Evolutionary conservation across 2,329 filamentous ascomycete genomes (phyloP).

Genomic region (Fusarium chlamydosporum): DNA sequence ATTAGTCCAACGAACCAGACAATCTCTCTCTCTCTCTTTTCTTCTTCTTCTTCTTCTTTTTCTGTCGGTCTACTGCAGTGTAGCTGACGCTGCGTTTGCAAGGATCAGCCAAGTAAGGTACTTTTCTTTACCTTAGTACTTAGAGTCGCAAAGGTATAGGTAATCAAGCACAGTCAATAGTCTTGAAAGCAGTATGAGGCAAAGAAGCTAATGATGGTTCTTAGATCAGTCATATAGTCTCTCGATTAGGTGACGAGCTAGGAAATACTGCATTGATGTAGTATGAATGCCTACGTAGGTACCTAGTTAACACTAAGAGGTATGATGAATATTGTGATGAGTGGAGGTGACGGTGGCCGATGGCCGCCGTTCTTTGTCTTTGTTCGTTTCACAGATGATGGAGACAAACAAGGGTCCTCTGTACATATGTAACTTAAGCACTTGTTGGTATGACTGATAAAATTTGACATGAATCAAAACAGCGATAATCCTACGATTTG

Average conservation of each 20-base stretch:
- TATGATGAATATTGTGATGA: neutral
- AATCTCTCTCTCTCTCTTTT: conserved; percentile 10
- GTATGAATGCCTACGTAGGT: too few species aligned
- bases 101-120: conserved; percentile 12
- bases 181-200: conserved; percentile 1
- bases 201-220: conserved; percentile 1
- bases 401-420: conserved; percentile 27
- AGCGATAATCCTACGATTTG: neutral
- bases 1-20: conserved; percentile 23
- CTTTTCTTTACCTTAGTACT: too few species aligned
- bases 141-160: too few species aligned
- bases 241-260: neutral
- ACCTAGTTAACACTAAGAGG: neutral
- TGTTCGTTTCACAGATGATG: conserved; percentile 32
- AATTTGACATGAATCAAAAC: neutral
- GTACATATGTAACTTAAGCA: neutral
- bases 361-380: conserved; percentile 22
- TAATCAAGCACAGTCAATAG: conserved; percentile 1
- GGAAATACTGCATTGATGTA: neutral
- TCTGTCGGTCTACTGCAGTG: neutral
- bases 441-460: neutral
- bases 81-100: conserved; percentile 15
- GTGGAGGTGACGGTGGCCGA: conserved; percentile 38
- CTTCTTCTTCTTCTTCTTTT: neutral
- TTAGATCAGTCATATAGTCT: conserved; percentile 20